Evolutionary conservation across 73 alveolate genomes (phyloP).

Genomic region (Tetrahymena borealis): DNA sequence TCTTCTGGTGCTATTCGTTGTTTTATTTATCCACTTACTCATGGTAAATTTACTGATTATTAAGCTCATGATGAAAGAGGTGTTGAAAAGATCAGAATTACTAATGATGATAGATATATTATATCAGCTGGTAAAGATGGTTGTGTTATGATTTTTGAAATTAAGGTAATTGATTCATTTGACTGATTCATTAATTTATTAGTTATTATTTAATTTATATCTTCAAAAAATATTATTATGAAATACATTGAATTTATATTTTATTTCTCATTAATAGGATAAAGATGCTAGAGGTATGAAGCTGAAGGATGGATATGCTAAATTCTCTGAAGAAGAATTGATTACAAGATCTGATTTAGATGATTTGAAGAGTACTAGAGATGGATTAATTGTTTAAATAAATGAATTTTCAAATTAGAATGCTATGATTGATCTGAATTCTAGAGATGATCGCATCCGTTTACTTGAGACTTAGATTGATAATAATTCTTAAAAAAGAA

Average conservation of each 20-base stretch:
- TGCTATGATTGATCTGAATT: constrained; percentile 42
- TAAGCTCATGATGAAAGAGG: constrained; percentile 86
- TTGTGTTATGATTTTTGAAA: constrained; percentile 59
- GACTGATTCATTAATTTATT: neutral
- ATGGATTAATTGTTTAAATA: constrained; percentile 46
- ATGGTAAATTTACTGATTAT: constrained; percentile 50
- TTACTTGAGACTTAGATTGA: constrained; percentile 58
- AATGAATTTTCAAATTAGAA: constrained; percentile 59
- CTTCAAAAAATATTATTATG: neutral
- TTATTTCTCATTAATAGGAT: constrained; percentile 17
- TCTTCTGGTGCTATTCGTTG: constrained; percentile 52
- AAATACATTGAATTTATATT: neutral
- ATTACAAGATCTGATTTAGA: constrained; percentile 69
- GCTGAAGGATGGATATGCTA: constrained; percentile 55
- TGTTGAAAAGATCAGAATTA: constrained; percentile 74
- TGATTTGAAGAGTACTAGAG: constrained; percentile 62
- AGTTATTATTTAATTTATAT: neutral
- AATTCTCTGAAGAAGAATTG: constrained; percentile 68
- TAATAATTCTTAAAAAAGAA: constrained; percentile 32
- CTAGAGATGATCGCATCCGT: constrained; percentile 52
- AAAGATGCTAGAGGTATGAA: constrained; percentile 65
- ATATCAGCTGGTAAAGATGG: constrained; percentile 85
- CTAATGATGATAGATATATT: constrained; percentile 75
- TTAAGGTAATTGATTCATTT: constrained; percentile 11
- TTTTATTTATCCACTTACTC: constrained; percentile 48